Conservation (phyloP, 2,329 filamentous ascomycete genomes). For the Aspergillus persii region DNA sequence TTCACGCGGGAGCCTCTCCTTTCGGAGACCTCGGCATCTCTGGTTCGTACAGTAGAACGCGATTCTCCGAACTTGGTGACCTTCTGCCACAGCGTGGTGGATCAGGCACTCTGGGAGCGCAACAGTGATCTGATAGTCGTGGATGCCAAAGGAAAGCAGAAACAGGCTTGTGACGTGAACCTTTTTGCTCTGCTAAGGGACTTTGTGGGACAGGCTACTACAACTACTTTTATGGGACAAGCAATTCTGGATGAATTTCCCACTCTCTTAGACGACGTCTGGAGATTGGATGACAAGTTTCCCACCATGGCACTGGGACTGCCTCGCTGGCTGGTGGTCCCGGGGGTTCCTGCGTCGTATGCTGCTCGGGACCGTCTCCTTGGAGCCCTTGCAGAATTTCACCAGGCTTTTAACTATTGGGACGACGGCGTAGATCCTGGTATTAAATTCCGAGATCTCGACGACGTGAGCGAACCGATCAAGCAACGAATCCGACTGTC, state of each 20-base stretch:
- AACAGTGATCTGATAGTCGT: constrained; percentile 44
- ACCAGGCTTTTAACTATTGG: constrained; percentile 43
- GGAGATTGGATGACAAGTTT: constrained; percentile 55
- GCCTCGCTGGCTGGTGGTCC: constrained; percentile 56
- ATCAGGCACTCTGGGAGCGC: constrained; percentile 63
- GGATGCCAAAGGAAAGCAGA: constrained; percentile 36
- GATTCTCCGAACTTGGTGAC: constrained; percentile 58
- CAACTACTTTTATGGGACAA: constrained; percentile 52
- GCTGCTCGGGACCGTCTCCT: constrained; percentile 45
- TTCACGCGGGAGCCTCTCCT: constrained; percentile 51
- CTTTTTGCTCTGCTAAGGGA: constrained; percentile 55
- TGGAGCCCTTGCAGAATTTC: constrained; percentile 41
- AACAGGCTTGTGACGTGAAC: constrained; percentile 51
- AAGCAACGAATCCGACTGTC: constrained; percentile 43
- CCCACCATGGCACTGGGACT: constrained; percentile 54
- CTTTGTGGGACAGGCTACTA: constrained; percentile 53
- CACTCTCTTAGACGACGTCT: constrained; percentile 54
- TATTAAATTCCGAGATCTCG: constrained; percentile 47
- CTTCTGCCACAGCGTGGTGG: constrained; percentile 58
- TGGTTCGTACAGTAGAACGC: constrained; percentile 41
- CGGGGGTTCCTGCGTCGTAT: constrained; percentile 49
- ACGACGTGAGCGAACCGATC: constrained; percentile 48
- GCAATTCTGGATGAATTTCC: constrained; percentile 54
- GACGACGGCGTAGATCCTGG: constrained; percentile 45
- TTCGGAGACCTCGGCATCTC: constrained; percentile 38